Conservation (phyloP, 2,329 filamentous ascomycete genomes). For the Torrubiella hemipterigena region DNA sequence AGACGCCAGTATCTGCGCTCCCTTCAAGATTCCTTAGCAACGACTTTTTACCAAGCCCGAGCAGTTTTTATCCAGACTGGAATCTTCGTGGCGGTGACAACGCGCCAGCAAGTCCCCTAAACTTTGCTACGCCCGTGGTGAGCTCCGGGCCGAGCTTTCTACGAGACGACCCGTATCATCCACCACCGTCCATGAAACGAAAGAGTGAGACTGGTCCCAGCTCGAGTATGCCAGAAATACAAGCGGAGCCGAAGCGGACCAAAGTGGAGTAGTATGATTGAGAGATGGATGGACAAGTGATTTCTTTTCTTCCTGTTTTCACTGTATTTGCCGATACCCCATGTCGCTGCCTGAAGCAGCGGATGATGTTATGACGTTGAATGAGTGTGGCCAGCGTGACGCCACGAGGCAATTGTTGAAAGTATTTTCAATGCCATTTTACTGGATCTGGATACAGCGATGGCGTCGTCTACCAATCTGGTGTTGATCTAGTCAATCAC, state of each 20-base stretch:
- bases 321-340: too few relatives aligned
- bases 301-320: too few relatives aligned
- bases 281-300: too few relatives aligned
- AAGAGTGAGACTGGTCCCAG: slow-evolving; percentile 4
- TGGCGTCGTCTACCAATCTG: too few relatives aligned
- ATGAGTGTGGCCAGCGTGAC: too few relatives aligned
- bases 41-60: slow-evolving; percentile 80
- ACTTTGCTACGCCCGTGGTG: slow-evolving; percentile 73
- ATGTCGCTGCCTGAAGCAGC: too few relatives aligned
- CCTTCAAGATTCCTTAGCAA: slow-evolving; percentile 84
- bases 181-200: slow-evolving; percentile 3
- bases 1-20: slow-evolving; percentile 80
- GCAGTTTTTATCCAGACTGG: slow-evolving; percentile 89
- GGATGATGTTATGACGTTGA: too few relatives aligned
- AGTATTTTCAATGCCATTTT: too few relatives aligned
- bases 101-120: slow-evolving; percentile 82
- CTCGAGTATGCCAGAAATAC: too few relatives aligned
- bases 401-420: too few relatives aligned
- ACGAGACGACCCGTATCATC: slow-evolving; percentile 35
- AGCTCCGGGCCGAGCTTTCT: slow-evolving; percentile 51
- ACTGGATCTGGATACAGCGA: too few relatives aligned
- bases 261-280: slow-evolving; percentile 6
- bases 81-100: slow-evolving; percentile 64
- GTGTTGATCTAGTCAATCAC: too few relatives aligned
- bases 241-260: slow-evolving; percentile 6